Conservation (phyloP, 306 rosid species). For the Fragaria iinumae region DNA sequence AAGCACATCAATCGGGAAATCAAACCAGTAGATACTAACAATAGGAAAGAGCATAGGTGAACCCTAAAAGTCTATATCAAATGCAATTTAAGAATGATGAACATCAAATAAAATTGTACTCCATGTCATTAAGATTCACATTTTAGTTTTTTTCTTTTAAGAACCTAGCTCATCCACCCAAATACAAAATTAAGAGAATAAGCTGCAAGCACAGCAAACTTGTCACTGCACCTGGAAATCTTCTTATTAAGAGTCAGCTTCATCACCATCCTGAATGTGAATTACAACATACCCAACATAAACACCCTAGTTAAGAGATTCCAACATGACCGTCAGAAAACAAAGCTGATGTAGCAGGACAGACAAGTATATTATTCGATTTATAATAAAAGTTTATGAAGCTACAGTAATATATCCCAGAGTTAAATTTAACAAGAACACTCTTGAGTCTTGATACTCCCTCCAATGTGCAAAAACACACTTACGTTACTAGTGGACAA, state of each 20-base stretch:
- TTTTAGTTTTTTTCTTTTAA: constrained; percentile 10
- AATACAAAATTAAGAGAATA: constrained; percentile 41
- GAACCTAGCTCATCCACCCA: constrained; percentile 46
- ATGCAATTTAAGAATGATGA: constrained; percentile 41
- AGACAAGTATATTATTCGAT: constrained; percentile 50
- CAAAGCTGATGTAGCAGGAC: constrained; percentile 37
- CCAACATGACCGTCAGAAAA: constrained; percentile 58
- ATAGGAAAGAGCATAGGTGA: constrained; percentile 23
- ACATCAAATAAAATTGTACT: constrained; percentile 33
- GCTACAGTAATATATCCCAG: constrained; percentile 43
- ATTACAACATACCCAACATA: constrained; percentile 55
- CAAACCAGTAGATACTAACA: constrained; percentile 25
- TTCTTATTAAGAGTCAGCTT: constrained; percentile 63
- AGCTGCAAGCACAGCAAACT: constrained; percentile 54
- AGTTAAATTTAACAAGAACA: constrained; percentile 33
- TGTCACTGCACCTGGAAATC: constrained; percentile 60
- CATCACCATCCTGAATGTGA: constrained; percentile 63
- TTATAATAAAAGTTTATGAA: constrained; percentile 42
- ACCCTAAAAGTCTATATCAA: constrained; percentile 27
- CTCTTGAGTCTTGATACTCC: constrained; percentile 21
- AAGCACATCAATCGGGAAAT: constrained; percentile 22
- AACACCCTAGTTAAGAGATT: constrained; percentile 67
- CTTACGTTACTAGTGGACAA: neutral
- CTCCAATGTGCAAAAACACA: constrained; percentile 13
- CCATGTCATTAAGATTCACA: constrained; percentile 39